A percentile compares a stretch with the other conserved stretches of the same genome.
These are phyloP conservation scores for Solanum arcanum DNA, from an alignment of 257 asterid genomes.

Conservation along the genomic window DNA sequence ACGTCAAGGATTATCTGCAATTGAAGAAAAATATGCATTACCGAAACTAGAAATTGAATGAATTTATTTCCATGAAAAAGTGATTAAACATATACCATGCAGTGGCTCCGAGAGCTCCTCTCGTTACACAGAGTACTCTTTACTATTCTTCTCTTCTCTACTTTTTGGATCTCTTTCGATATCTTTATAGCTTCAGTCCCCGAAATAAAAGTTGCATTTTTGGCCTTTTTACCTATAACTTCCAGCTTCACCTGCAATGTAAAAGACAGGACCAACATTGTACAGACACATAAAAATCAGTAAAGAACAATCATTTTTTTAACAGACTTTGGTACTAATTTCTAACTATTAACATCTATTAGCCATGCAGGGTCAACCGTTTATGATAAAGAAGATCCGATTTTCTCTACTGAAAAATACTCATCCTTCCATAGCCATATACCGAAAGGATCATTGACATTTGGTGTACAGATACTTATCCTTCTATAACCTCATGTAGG, in stretches of 20 bases:
- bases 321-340: neutral
- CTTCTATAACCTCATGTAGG: neutral
- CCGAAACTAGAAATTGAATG: neutral
- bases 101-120: constrained; percentile 92
- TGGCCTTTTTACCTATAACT: constrained; percentile 91
- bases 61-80: neutral
- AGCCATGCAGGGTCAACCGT: neutral
- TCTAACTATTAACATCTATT: neutral
- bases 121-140: constrained; percentile 89
- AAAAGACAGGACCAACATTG: neutral
- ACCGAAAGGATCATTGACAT: neutral
- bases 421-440: neutral
- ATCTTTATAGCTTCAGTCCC: constrained; percentile 92
- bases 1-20: constrained; percentile 78
- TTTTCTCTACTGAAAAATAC: neutral
- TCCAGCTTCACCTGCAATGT: constrained; percentile 58
- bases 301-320: neutral
- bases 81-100: constrained; percentile 48
- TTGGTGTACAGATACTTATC: neutral
- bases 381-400: neutral
- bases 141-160: constrained; percentile 86
- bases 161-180: constrained; percentile 83
- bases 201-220: constrained; percentile 73
- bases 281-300: neutral
- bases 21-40: neutral